A percentile compares a stretch with the other conserved stretches of the same genome.
phyloP scores from a whole-genome alignment of 2,329 filamentous ascomycete species.

The Macrophomina tecta region DNA sequence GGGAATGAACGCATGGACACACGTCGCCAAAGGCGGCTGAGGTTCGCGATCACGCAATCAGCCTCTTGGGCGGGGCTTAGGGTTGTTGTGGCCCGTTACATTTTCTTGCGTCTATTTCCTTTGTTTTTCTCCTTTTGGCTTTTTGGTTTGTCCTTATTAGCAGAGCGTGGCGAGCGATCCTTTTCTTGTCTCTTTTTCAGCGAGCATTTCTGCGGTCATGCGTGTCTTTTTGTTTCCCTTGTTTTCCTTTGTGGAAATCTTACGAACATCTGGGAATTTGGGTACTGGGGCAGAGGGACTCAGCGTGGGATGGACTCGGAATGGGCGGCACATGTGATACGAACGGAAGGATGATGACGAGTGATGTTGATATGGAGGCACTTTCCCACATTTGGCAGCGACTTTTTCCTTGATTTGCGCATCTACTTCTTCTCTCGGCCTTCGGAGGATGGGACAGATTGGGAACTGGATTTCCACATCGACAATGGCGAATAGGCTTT shows the following conservation, averaged over 20 bases:
- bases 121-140: constrained; percentile 39
- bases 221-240: constrained; percentile 30
- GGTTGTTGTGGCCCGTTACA: constrained; percentile 34
- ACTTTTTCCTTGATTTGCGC: constrained; percentile 41
- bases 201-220: constrained; percentile 29
- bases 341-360: constrained; percentile 27
- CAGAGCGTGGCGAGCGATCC: constrained; percentile 46
- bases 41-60: constrained; percentile 7
- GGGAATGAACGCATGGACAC: constrained; percentile 17
- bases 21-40: constrained; percentile 9
- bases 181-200: constrained; percentile 32
- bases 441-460: constrained; percentile 14
- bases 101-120: constrained; percentile 42
- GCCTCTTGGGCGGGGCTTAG: constrained; percentile 3
- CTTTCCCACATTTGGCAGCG: constrained; percentile 38
- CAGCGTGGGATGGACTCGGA: constrained; percentile 19
- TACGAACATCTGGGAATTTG: constrained; percentile 9
- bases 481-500: constrained; percentile 16
- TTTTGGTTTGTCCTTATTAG: constrained; percentile 34
- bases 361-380: constrained; percentile 29
- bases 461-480: constrained; percentile 21
- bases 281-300: constrained; percentile 17
- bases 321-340: constrained; percentile 27
- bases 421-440: constrained; percentile 36
- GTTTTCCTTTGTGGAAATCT: constrained; percentile 25